A percentile compares a stretch with the other conserved stretches of the same genome.
These are phyloP conservation scores for Candida arabinofermentans DNA, from an alignment of 805 yeast genomes.

Conservation along the genomic window DNA sequence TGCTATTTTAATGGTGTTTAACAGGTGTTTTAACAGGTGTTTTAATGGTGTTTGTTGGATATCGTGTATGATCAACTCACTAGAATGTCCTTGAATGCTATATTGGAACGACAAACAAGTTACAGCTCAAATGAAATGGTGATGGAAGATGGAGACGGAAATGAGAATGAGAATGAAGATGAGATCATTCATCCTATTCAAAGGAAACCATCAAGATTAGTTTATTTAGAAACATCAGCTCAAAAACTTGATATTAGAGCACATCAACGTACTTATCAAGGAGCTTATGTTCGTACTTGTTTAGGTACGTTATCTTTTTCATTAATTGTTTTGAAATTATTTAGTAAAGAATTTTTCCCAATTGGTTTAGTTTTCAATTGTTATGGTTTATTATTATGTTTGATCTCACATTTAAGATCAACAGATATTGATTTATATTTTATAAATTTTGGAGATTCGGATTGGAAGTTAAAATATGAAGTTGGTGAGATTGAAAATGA, in stretches of 20 bases:
- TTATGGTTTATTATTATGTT: slow-evolving; percentile 45
- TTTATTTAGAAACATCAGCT: slow-evolving; percentile 34
- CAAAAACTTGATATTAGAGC: slow-evolving; percentile 55
- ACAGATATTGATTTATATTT: slow-evolving; percentile 30
- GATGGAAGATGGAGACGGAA: not conserved
- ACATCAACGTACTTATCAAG: slow-evolving; percentile 80
- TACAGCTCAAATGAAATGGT: no score
- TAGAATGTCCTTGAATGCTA: no score
- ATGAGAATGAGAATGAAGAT: not conserved
- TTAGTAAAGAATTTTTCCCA: slow-evolving; percentile 58
- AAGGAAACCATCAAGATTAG: slow-evolving; percentile 32
- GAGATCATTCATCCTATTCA: not conserved
- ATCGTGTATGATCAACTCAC: no score
- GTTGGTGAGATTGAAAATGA: slow-evolving; percentile 8
- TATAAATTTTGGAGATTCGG: slow-evolving; percentile 21
- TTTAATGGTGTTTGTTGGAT: no score
- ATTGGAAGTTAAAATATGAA: slow-evolving; percentile 19
- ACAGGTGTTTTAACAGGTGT: no score
- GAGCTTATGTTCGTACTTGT: slow-evolving; percentile 75
- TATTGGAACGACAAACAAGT: no score
- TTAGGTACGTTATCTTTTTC: slow-evolving; percentile 64
- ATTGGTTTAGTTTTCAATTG: slow-evolving; percentile 63
- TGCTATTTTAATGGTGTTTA: no score
- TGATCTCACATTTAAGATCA: slow-evolving; percentile 22
- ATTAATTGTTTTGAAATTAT: slow-evolving; percentile 59